Base-by-base conservation (phyloP, 306 rosid species). In the Vigna mungo region DNA sequence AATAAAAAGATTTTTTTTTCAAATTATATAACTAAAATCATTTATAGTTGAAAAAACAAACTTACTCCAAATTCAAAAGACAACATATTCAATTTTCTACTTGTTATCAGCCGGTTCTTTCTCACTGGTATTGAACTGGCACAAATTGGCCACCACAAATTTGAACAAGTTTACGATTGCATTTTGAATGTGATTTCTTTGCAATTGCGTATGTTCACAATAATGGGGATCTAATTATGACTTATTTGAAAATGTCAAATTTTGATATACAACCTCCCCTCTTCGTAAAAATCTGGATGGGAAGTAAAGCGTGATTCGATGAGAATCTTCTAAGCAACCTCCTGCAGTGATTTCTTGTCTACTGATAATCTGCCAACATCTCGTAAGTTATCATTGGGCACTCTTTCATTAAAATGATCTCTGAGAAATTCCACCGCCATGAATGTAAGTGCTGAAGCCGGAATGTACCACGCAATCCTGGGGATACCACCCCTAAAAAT, bases 381-480 rank as follows among this genome's bases (percentile, higher is more conserved):
- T 75, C 72, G 47, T 66, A 41, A 39, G 56, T 79, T 30, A 21
- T 63, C 80, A 10, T 60, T 51, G n/a, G 68, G 77, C 54, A 71
- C 78, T 52, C 80, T 80, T 68, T 78, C 90, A 47, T 89, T 88
- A 72, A 88, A 91, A 79, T 72, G 85, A 44, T 83, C 91, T 84
- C 98, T 84, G 64, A 93, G 93, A 85, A 87, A 93, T 83, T 93
- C 98, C 71, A 93, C 97, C 2, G 88, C 95, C 95, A 91, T 91
- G 83, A 93, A 93, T 13, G 98, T 91, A 69, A 93, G 92, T 4
- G 98, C 98, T 3, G 98, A 93, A 76, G 98, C 98, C 6, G 98
- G 98, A 72, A 91, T 82, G 69, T 93, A 91, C 98, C 98, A 91
- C 47, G 93, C 71, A 81, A 93, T 82, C 88, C 98, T 87, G 21